Conservation (phyloP, 495 filamentous ascomycete species). For the Hypoxylon crocopeplum region DNA sequence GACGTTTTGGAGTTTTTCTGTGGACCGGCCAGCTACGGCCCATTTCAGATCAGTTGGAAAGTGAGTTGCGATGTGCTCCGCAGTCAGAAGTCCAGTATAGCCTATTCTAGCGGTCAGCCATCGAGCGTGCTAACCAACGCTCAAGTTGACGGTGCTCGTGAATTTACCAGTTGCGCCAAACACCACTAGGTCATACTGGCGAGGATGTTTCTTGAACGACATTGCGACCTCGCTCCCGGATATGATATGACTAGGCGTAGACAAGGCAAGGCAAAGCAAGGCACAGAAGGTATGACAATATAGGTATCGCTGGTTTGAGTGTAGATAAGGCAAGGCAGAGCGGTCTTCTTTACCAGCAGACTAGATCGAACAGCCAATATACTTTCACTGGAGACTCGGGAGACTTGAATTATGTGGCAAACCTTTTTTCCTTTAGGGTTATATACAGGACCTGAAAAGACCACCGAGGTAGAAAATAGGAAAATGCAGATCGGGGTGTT, state of each 20-base stretch:
- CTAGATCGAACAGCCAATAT: too few species aligned
- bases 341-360: too few species aligned
- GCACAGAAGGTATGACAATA: not conserved
- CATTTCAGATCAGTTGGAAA: constrained; percentile 84
- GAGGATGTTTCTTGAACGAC: constrained; percentile 53
- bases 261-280: not conserved
- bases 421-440: constrained; percentile 15
- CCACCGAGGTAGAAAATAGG: constrained; percentile 7
- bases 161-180: constrained; percentile 69
- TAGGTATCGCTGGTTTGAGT: not conserved
- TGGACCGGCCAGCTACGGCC: constrained; percentile 86
- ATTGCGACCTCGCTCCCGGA: constrained; percentile 30
- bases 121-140: not conserved
- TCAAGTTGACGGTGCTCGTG: not conserved
- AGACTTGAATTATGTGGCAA: constrained; percentile 5
- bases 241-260: not conserved
- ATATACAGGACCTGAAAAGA: not conserved
- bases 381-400: constrained; percentile 6
- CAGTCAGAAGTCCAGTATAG: constrained; percentile 82
- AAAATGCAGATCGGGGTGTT: constrained; percentile 21
- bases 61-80: constrained; percentile 75
- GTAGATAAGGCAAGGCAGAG: too few species aligned
- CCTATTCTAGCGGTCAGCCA: constrained; percentile 57
- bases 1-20: constrained; percentile 71
- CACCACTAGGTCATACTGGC: constrained; percentile 82